These are phyloP conservation scores for Litchi chinensis DNA, from an alignment of 345 rosid species.

Conservation along the genomic window DNA sequence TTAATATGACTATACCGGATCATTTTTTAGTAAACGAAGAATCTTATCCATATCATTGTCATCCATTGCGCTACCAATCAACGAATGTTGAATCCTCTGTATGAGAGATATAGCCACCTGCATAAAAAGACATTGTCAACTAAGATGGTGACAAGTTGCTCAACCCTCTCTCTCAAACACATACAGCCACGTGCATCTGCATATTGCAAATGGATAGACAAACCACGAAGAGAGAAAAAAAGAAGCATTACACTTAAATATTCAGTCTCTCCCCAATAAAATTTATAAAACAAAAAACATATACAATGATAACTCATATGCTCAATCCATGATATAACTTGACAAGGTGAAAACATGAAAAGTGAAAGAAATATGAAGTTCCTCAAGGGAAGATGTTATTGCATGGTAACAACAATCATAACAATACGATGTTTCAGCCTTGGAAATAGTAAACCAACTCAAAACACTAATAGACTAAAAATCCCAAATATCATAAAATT, in stretches of 20 bases:
- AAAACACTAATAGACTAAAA: too few relatives aligned
- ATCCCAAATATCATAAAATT: too few relatives aligned
- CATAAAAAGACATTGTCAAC: slow-evolving; percentile 4
- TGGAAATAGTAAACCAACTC: too few relatives aligned
- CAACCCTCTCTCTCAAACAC: not conserved
- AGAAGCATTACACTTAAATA: not conserved
- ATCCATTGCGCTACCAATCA: slow-evolving; percentile 98
- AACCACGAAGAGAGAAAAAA: not conserved
- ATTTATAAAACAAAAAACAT: not conserved
- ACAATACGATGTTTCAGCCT: too few relatives aligned
- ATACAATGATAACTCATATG: not conserved
- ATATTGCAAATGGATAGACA: not conserved
- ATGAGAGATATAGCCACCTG: slow-evolving; percentile 98
- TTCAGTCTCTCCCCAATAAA: not conserved
- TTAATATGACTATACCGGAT: slow-evolving; percentile 60
- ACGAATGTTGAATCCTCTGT: slow-evolving; percentile 94
- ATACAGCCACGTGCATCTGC: not conserved
- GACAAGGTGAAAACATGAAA: not conserved
- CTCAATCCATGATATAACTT: not conserved
- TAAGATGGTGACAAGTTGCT: not conserved
- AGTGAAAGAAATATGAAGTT: too few relatives aligned
- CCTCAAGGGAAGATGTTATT: not conserved
- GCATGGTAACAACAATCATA: not conserved
- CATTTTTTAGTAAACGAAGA: slow-evolving; percentile 75
- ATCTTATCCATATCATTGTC: slow-evolving; percentile 93